Base-by-base conservation (phyloP, 2,329 filamentous ascomycete genomes). In the Pseudogymnoascus destructans region DNA sequence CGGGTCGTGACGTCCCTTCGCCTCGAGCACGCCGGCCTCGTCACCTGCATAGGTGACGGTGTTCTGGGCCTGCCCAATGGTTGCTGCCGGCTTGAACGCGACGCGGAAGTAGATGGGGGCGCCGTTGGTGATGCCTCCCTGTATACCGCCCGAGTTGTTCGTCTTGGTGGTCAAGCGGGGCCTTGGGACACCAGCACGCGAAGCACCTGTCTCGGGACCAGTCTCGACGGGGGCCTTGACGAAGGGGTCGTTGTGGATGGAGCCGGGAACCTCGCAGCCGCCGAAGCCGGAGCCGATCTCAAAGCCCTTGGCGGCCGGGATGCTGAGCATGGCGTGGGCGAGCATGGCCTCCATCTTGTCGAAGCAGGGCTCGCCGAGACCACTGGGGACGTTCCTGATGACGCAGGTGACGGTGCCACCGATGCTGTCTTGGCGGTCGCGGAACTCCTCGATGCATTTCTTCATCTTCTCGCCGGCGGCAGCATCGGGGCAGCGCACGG, bases 351-450 rank as follows among this genome's bases (percentile, higher is more conserved):
- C 91, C 46, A 97, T 79, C 77, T 97, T 97, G 73, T 95, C 89
- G 72, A 98, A 97, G 72, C 83, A 87, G 0, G 92, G 93, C 77
- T 97, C 93, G 60, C 93, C 93, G 2, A 97, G 79, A 0, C 92
- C 92, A 38, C 82, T 80, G 25, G 92, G 93, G 6, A 83, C 82
- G 68, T 95, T 92, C 63, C 87, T 82, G 68, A 97, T 90, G 36
- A 97, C 87, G 67, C 92, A 97, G 49, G 90, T 95, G 15, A 97
- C 90, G 10, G 89, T 95, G 61, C 93, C 93, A 60, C 93, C 93
- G 64, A 95, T 96, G 74, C 86, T 92, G 75, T 97, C 92, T 60
- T 89, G 73, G 60, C 77, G 78, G 65, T 95, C 89, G 59, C 85
- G 79, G 74, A 86, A 91, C 49, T 85, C 79, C 65, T 84, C 86